Conservation (phyloP, 495 filamentous ascomycete species). For the Podospora pseudoanserina region DNA sequence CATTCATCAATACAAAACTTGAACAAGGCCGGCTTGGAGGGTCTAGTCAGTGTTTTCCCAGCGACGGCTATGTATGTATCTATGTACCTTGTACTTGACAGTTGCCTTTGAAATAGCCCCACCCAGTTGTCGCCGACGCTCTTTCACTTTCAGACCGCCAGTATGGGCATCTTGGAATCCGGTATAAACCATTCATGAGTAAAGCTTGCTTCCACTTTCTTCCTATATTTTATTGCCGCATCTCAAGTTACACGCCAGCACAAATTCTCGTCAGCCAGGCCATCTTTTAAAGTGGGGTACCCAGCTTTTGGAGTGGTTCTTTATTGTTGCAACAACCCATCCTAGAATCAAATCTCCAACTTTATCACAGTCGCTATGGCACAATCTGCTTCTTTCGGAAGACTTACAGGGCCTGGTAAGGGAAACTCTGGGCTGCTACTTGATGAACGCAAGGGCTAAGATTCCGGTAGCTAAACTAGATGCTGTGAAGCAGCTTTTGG, state of each 20-base stretch:
- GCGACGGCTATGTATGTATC: not conserved
- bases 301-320: not conserved
- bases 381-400: conserved; percentile 12
- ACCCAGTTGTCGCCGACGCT: not conserved
- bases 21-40: not conserved
- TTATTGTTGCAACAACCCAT: not conserved
- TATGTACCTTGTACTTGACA: not conserved
- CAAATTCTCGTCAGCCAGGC: not conserved
- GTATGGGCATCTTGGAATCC: not conserved
- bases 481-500: conserved; percentile 58
- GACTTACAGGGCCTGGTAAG: conserved; percentile 22
- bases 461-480: conserved; percentile 55
- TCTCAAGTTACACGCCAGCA: not conserved
- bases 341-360: not conserved
- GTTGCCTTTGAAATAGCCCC: not conserved
- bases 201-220: not conserved
- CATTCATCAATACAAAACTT: not conserved
- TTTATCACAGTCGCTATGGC: not conserved
- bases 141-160: not conserved
- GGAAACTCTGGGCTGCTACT: not conserved
- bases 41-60: not conserved
- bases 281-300: not conserved
- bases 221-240: not conserved
- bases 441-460: not conserved
- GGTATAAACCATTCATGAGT: not conserved